Base-by-base conservation (phyloP, 352 stramenopile species). In the Pythium rishiriense region DNA sequence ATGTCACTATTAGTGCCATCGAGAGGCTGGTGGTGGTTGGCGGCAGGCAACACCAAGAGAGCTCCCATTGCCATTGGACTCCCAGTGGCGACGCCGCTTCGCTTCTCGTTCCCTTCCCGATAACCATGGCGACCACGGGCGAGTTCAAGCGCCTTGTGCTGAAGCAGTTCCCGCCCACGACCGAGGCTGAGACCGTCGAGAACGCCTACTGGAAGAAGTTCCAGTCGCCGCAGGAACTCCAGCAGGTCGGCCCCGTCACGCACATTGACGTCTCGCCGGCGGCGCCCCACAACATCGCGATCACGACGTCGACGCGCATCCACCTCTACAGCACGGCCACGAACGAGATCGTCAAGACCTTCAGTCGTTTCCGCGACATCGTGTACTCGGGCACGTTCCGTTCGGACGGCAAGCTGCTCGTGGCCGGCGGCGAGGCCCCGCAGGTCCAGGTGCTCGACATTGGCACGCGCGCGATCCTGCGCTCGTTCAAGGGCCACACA, bases 171-270 rank as follows among this genome's bases (percentile, higher is more conserved):
- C 85, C 87, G 39, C 59, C 80, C 15, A 79, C 84, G 67, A 93
- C 73, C 42, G 84, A 92, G 71, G 75, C 87, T 31, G 79, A 91
- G 67, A 91, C 85, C 24, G 75, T 75, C 9, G 87, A 96, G 69
- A 90, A 89, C 43, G 68, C 79, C 57, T 96, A 95, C 73, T 96
- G 88, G 88, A 91, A 91, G 54, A 95, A 94, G 73, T 94, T 93
- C 70, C 81, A 93, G 61, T 66, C 81, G 43, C 87, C 88, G 35
- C 71, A 91, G 59, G 88, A 94, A 66, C 72, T 94, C 42, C 83
- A 89, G 74, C 87, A 96, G 68, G 69, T 94, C n/a, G 88, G 82
- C 1, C 79, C 84, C 2, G 79, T 96, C 58, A 93, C 88, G 25
- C 81, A 92, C 71, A 90, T 96, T 46, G 88, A 96, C 60, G 85